Base-by-base conservation (phyloP, 176 grass and related monocot genomes). In the Lolium perenne region DNA sequence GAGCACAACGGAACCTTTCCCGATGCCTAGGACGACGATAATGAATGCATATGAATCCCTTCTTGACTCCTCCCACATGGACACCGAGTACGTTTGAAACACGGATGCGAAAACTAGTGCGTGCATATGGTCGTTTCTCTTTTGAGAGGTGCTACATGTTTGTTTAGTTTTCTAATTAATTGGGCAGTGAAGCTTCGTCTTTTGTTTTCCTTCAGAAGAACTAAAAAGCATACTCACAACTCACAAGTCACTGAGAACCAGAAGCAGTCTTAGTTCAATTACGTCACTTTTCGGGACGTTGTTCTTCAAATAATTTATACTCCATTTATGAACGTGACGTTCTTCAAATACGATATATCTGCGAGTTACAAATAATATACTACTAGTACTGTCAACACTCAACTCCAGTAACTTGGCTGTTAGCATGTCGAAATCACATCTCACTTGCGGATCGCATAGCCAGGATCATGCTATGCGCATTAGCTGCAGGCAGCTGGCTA, bases 361-460 rank as follows among this genome's bases (percentile, higher is more conserved):
- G 53, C 21, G 13, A 26, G 14, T 16, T 21, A 57, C 50, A 43
- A 17, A 20, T 45, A 56, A 8, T 21, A 23, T 29, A 46, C 0
- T n/a, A 4, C n/a, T 50, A 6, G 1, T 29, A 13, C n/a, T n/a
- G n/a, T n/a, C n/a, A n/a, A n/a, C n/a, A n/a, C n/a, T 26, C 61
- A 16, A 50, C 45, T 15, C 13, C 21, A 74, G 16, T 0, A 38
- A 26, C 1, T 46, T 8, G 59, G 1, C 3, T 26, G 40, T 69
- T 83, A 38, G 49, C 75, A 46, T 64, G 46, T 80, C 66, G 20
- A 54, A 26, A 74, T 66, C 68, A 55, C 22, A 15, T 82, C 7
- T 56, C 50, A 71, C 35, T 58, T 23, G 22, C 40, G 12, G 8
- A 79, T 41, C 11, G 0, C 50, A 7, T 16, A 69, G 18, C 12